phyloP scores from a whole-genome alignment of 2,329 filamentous ascomycete species.

The Seiridium unicorne region DNA sequence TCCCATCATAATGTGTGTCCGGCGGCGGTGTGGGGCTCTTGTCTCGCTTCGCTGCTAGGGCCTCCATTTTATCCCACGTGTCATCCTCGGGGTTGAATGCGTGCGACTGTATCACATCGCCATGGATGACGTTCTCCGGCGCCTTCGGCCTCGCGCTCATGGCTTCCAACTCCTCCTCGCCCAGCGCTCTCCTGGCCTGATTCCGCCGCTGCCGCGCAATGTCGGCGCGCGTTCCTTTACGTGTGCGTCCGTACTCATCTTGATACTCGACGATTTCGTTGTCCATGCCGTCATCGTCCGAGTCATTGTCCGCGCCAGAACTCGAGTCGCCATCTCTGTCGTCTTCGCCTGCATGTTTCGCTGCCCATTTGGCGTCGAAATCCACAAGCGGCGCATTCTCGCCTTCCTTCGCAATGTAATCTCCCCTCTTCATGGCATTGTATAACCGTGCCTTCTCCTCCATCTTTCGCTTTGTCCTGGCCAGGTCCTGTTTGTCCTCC shows the following conservation, averaged over 20 bases:
- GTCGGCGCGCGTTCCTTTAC: slow-evolving; percentile 69
- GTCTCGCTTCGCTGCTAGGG: slow-evolving; percentile 75
- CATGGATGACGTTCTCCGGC: slow-evolving; percentile 75
- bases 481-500: slow-evolving; percentile 67
- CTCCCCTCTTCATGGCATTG: slow-evolving; percentile 85
- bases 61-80: slow-evolving; percentile 65
- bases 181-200: slow-evolving; percentile 48
- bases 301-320: slow-evolving; percentile 64
- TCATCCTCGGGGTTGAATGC: slow-evolving; percentile 78
- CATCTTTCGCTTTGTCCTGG: slow-evolving; percentile 75
- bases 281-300: slow-evolving; percentile 40
- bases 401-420: slow-evolving; percentile 69
- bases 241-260: slow-evolving; percentile 88
- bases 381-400: slow-evolving; percentile 73
- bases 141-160: slow-evolving; percentile 66
- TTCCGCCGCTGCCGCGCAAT: slow-evolving; percentile 62
- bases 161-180: slow-evolving; percentile 61
- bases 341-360: slow-evolving; percentile 56
- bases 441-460: slow-evolving; percentile 89
- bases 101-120: slow-evolving; percentile 77
- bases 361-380: slow-evolving; percentile 95
- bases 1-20: slow-evolving; percentile 81
- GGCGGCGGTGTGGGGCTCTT: slow-evolving; percentile 77
- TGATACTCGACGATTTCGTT: slow-evolving; percentile 78
- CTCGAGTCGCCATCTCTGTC: slow-evolving; percentile 28